Conservation (phyloP, 2,329 filamentous ascomycete species). For the Zymoseptoria brevis region DNA sequence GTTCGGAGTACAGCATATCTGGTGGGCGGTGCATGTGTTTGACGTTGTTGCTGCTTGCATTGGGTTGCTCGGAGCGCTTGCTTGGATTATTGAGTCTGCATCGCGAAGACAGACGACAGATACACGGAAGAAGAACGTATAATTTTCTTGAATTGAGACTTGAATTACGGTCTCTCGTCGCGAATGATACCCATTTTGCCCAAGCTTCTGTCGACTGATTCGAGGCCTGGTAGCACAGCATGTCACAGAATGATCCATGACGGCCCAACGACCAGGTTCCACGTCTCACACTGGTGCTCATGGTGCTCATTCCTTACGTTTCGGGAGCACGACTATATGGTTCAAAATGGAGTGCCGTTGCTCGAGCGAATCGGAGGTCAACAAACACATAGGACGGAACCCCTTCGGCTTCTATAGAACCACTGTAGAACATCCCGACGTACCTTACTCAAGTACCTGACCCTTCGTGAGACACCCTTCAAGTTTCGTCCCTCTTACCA, state of each 20-base stretch:
- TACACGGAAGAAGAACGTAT: slow-evolving; percentile 7
- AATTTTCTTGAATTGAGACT: neutral
- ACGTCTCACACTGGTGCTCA: neutral
- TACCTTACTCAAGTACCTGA: neutral
- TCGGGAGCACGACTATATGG: neutral
- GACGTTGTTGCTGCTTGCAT: slow-evolving; percentile 46
- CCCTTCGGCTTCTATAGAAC: neutral
- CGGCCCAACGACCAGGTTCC: neutral
- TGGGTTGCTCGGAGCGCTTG: slow-evolving; percentile 10
- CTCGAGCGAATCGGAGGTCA: neutral
- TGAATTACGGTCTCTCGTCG: neutral
- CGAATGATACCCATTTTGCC: neutral
- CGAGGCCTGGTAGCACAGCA: neutral
- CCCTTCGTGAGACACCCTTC: neutral
- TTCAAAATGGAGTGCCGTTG: neutral
- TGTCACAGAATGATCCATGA: neutral
- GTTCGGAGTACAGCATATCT: slow-evolving; percentile 79
- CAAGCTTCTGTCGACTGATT: neutral
- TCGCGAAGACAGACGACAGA: slow-evolving; percentile 1
- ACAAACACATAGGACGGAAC: neutral
- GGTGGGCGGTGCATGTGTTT: slow-evolving; percentile 82
- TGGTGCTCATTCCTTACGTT: no score
- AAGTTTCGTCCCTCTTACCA: neutral
- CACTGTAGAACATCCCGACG: neutral
- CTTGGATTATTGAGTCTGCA: slow-evolving; percentile 3